Conservation (phyloP, 129 eudicot species). For the Glebionis coronaria region DNA sequence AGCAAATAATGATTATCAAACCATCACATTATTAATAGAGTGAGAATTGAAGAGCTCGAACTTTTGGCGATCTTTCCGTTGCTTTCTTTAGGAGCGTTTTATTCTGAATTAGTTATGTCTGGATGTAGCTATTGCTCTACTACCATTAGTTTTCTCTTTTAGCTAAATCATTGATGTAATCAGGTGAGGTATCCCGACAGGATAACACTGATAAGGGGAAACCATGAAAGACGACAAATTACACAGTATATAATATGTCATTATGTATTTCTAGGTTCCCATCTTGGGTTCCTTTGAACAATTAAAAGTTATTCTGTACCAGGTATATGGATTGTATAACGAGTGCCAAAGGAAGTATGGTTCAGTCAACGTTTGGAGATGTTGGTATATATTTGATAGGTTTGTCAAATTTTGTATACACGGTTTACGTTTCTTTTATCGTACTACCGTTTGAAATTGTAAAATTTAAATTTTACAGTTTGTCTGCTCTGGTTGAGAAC, state of each 20-base stretch:
- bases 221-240: slow-evolving; percentile 96
- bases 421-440: not conserved
- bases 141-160: not conserved
- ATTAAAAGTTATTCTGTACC: slow-evolving; percentile 25
- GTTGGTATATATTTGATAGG: no score
- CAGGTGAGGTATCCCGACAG: slow-evolving; percentile 98
- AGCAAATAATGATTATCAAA: not conserved
- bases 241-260: slow-evolving; percentile 54
- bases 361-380: slow-evolving; percentile 93
- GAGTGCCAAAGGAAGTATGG: slow-evolving; percentile 95
- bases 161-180: slow-evolving; percentile 27
- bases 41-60: not conserved
- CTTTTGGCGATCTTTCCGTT: not conserved
- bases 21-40: not conserved
- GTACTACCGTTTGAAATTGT: not conserved
- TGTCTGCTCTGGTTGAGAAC: slow-evolving; percentile 95
- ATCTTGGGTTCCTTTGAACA: slow-evolving; percentile 14
- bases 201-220: slow-evolving; percentile 88
- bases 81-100: slow-evolving; percentile 9
- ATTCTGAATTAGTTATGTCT: not conserved
- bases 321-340: slow-evolving; percentile 96
- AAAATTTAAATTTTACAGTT: slow-evolving; percentile 45
- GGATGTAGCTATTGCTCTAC: slow-evolving; percentile 4
- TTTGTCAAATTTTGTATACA: not conserved
- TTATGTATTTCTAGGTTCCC: not conserved